phyloP scores from a whole-genome alignment of 257 asterid genomes.

The Marsdenia floribunda region DNA sequence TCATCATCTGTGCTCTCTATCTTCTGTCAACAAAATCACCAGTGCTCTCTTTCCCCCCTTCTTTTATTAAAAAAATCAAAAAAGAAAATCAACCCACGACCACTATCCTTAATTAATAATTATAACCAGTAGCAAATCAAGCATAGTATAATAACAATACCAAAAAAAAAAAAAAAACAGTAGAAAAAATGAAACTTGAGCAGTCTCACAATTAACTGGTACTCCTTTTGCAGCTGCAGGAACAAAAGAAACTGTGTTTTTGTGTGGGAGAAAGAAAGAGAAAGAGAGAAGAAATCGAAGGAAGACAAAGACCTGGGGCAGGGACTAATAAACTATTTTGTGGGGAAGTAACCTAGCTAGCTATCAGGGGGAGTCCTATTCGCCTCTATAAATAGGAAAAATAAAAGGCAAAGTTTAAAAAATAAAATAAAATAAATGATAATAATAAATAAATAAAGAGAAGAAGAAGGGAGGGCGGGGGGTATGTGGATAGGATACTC shows the following conservation, averaged over 20 bases:
- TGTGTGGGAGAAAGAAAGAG: conserved; percentile 10
- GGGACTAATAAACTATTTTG: background rate
- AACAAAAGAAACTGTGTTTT: background rate
- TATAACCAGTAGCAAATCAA: background rate
- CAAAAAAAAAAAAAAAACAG: background rate
- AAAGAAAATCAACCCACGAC: too few relatives aligned
- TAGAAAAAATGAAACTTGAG: background rate
- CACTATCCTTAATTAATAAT: background rate
- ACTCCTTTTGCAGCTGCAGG: background rate
- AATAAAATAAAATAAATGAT: too few relatives aligned
- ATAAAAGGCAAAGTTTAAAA: background rate
- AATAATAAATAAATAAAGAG: background rate
- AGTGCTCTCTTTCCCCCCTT: background rate
- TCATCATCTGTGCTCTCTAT: conserved; percentile 50
- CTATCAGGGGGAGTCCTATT: background rate
- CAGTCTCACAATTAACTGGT: background rate
- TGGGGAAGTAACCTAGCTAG: background rate
- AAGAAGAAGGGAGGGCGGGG: background rate
- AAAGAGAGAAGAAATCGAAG: background rate
- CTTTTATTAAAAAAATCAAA: background rate
- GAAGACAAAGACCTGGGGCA: background rate
- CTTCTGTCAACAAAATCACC: conserved; percentile 45
- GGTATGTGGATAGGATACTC: background rate
- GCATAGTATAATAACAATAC: background rate
- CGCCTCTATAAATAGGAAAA: conserved; percentile 23